Conservation (phyloP, 495 filamentous ascomycete species). For the Penicillium canescens region DNA sequence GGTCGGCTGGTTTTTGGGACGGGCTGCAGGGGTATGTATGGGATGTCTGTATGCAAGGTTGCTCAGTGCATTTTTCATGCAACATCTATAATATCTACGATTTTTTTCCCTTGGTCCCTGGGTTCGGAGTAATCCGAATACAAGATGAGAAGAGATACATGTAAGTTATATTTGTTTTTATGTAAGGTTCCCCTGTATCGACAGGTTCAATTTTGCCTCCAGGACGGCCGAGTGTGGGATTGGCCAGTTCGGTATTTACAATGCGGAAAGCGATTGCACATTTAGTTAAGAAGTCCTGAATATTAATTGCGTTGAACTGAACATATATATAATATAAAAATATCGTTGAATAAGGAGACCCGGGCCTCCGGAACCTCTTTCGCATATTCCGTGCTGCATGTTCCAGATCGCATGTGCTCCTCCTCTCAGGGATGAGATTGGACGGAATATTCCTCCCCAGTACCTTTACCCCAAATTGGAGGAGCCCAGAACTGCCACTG, state of each 20-base stretch:
- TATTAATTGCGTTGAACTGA: not conserved
- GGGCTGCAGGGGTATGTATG: constrained; percentile 13
- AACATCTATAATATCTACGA: not conserved
- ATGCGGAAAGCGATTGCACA: too few relatives aligned
- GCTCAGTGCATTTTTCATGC: not conserved
- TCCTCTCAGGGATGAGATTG: not conserved
- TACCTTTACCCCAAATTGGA: not conserved
- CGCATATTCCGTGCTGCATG: constrained; percentile 10
- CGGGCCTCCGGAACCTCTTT: constrained; percentile 13
- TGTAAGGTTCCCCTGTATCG: too few relatives aligned
- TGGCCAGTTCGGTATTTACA: too few relatives aligned
- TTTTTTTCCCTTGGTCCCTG: too few relatives aligned
- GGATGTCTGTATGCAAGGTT: constrained; percentile 1
- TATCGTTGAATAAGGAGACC: not conserved
- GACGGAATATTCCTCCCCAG: not conserved
- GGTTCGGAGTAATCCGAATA: too few relatives aligned
- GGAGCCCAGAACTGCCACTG: not conserved
- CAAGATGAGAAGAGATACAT: too few relatives aligned
- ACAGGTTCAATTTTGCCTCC: too few relatives aligned
- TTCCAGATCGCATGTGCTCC: constrained; percentile 9
- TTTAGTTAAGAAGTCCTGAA: too few relatives aligned
- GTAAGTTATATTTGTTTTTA: too few relatives aligned
- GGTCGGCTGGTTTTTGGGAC: constrained; percentile 7
- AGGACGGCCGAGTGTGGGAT: too few relatives aligned
- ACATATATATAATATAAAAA: not conserved